Evolutionary conservation across 202 grass and related monocot species (phyloP), one percentile per base, ranked within the genome.

Genomic region (Alloteropsis angusta): DNA sequence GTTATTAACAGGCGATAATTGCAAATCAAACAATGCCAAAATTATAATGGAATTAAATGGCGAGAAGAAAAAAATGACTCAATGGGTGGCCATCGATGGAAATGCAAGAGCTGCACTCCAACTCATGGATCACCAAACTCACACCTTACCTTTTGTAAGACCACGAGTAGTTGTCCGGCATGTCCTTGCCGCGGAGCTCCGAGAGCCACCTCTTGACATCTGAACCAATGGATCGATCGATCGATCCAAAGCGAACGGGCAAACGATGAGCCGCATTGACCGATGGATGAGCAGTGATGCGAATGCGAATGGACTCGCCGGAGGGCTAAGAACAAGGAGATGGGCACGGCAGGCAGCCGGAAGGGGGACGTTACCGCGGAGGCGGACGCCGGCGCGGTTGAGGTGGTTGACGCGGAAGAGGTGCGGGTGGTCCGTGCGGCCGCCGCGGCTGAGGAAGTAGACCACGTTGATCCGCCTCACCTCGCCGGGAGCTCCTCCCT

Each of bases 141-240:
- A 80, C 13, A 9, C 19, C 6, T 0, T 74, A 90, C 91, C 83
- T 90, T 62, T 91, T 93, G 76, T 91, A 88, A 3, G 86, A 90
- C 91, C 91, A 93, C 7, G 91, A 79, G 75, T 88, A 91, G 11
- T 67, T 86, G 25, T 84, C 83, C 62, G 88, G 67, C 80, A 91
- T 75, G 65, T 76, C 88, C 80, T 88, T 88, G 72, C 91, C 85
- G 18, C 88, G 86, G 16, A 93, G 79, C 83, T 93, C 91, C 54
- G 88, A 71, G 2, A 93, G 88, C 91, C 88, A 93, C 65, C 86
- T 71, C 85, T 93, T 93, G 19, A 93, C 88, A 79, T 93, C 91
- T 93, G 76, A 68, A 77, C 48, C n/a, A n/a, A n/a, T n/a, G 4
- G 12, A 68, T 26, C 42, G 22, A 11, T 26, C 42, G 22, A 11